Base-by-base conservation (phyloP, 2,329 filamentous ascomycete genomes). In the Fusarium citri region DNA sequence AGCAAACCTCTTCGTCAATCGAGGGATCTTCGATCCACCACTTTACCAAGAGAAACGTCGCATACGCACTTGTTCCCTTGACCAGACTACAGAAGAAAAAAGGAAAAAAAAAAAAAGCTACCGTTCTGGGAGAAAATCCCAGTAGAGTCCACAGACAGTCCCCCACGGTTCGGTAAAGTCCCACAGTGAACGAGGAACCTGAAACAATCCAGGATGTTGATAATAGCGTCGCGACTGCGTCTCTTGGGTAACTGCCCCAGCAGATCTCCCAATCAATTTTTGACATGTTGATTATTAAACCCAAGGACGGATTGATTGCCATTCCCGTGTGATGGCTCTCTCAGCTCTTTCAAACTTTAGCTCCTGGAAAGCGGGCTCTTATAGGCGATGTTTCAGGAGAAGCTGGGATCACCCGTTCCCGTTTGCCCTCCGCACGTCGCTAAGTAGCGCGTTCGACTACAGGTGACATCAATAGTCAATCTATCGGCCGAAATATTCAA, bases 171-270 rank as follows among this genome's bases (percentile, higher is more conserved):
- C 55, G 65, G 68, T 50, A 64, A 43, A 58, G 73, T 72, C 63
- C 72, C 73, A 72, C 70, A 68, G 22, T 54, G 59, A 48, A 30
- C 59, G 59, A 46, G 64, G 50, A 53, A 75, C 73, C 73, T 75
- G 73, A 75, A 75, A 75, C 73, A 74, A 61, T 53, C 72, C 68
- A 64, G 73, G 73, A 62, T 73, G 34, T 56, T 48, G 61, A 59
- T 42, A 60, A 60, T 63, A 57, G 55, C 65, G 25, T 65, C 64
- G 49, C 55, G 50, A 61, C 45, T 46, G 49, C 46, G 48, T 56
- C 66, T 64, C 65, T 68, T 68, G 62, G 64, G 70, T 30, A 65
- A 68, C 57, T 64, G 64, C 50, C 56, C 55, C 47, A 40, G 57
- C 23, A 55, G 41, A 46, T 55, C 48, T 65, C 57, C 34, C 41